phyloP scores from a whole-genome alignment of 176 grass and related monocot genomes.

The Oryza punctata region DNA sequence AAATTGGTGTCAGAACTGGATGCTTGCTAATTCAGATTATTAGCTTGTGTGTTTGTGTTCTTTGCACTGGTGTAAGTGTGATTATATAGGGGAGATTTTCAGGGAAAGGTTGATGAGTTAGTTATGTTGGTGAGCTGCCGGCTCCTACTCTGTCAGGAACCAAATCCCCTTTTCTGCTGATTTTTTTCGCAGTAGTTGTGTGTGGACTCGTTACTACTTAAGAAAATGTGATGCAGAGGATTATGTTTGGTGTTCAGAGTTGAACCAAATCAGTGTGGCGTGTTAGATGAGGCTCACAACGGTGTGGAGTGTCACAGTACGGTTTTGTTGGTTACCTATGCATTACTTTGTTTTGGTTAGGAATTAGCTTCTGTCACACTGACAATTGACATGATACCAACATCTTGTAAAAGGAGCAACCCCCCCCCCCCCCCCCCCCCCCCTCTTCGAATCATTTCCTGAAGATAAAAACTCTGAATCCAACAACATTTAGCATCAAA shows the following conservation, averaged over 20 bases:
- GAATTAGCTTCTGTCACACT: background rate
- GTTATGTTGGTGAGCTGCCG: slow-evolving; percentile 39
- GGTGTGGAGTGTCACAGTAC: background rate
- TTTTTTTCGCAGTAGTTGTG: slow-evolving; percentile 19
- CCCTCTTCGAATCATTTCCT: no score
- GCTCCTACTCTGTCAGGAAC: slow-evolving; percentile 35
- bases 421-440: no score
- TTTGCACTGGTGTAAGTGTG: background rate
- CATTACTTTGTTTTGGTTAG: background rate
- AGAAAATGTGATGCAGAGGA: background rate
- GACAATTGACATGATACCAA: background rate
- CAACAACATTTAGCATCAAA: background rate
- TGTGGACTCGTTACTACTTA: background rate
- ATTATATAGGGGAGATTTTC: slow-evolving; percentile 14
- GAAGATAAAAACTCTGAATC: background rate
- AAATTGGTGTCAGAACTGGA: background rate
- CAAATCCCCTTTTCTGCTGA: background rate
- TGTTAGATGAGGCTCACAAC: slow-evolving; percentile 32
- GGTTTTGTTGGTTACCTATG: background rate
- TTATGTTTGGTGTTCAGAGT: background rate
- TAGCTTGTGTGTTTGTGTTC: slow-evolving; percentile 7
- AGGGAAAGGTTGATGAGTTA: slow-evolving; percentile 19
- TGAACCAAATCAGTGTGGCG: background rate
- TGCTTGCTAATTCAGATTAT: background rate
- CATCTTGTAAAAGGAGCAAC: background rate